Conservation (phyloP, 805 yeast species). For the Ogataea salicorniae region DNA sequence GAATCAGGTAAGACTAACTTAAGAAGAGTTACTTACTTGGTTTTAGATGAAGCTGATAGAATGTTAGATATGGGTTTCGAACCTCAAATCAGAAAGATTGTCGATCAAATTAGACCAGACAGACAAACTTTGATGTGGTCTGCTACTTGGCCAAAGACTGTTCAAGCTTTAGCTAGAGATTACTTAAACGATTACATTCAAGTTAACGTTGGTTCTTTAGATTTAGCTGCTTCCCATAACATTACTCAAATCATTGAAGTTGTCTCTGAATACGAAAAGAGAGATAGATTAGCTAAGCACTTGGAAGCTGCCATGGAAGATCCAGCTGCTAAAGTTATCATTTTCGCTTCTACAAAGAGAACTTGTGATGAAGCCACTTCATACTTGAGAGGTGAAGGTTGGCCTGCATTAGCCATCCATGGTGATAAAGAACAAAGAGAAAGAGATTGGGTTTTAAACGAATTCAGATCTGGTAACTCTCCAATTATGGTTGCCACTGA, state of each 20-base stretch:
- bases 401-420: slow-evolving; percentile 98
- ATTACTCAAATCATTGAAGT: slow-evolving; percentile 93
- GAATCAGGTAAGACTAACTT: slow-evolving; percentile 93
- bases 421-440: slow-evolving; percentile 98
- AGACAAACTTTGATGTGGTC: slow-evolving; percentile 99
- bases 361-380: slow-evolving; percentile 93
- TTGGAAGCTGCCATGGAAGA: slow-evolving; percentile 74
- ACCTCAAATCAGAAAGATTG: slow-evolving; percentile 98
- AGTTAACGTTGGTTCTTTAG: slow-evolving; percentile 94
- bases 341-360: slow-evolving; percentile 96
- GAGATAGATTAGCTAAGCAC: slow-evolving; percentile 82
- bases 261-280: slow-evolving; percentile 85
- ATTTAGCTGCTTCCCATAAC: slow-evolving; percentile 93
- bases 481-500: slow-evolving; percentile 99
- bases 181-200: slow-evolving; percentile 90
- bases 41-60: slow-evolving; percentile 98
- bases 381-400: slow-evolving; percentile 91
- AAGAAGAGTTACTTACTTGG: slow-evolving; percentile 93
- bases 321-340: slow-evolving; percentile 69
- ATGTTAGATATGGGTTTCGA: slow-evolving; percentile 99
- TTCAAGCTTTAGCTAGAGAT: slow-evolving; percentile 87
- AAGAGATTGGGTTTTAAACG: slow-evolving; percentile 97
- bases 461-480: slow-evolving; percentile 87
- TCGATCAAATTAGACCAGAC: slow-evolving; percentile 95
- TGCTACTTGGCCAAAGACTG: slow-evolving; percentile 99